Evolutionary conservation across 192 early-diverging fungal genomes (phyloP), one percentile per base, ranked within the genome.

Genomic region (Coemansia sp.): DNA sequence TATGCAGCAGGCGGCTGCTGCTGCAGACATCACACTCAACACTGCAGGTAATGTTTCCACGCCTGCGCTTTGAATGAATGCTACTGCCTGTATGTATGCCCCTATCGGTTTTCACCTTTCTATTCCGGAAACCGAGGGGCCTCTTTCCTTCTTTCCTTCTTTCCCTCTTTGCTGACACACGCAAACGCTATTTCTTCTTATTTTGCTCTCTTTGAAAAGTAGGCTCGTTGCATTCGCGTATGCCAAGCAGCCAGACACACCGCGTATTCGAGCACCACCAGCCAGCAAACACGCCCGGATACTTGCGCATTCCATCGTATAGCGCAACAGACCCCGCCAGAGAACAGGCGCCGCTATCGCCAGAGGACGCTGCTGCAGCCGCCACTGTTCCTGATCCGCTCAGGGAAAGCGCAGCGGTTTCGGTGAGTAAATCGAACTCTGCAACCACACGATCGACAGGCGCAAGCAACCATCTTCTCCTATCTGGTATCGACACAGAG

Each of bases 381-480:
- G n/a, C n/a, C n/a, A n/a, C n/a, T n/a, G n/a, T n/a, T n/a, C 8
- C 38, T 3, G 38, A 10, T 22, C 23, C 8, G 55, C 53, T 53
- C 20, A 20, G 22, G n/a, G 44, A 47, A 47, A 23, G 19, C 44
- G 23, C 45, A 48, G 25, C 45, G 13, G 45, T 13, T 23, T 25
- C 23, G 1, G 45, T 25, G 20, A 23, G 22, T 44, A 50, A 40
- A 44, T 34, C 55, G 0, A 31, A 36, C 59, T 25, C 30, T 15
- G 20, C 57, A 15, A 59, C 47, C 34, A 48, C 45, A 3, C 20
- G 45, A 25, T 48, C 45, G 2, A 40, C 34, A 9, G 37, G 34
- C 40, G 38, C 69, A 6, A 55, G 30, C 28, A 74, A 74, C 72
- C 75, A 78, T 41, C 58, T 78, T 57, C 50, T 71, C 45, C 62